A percentile compares a stretch with the other conserved stretches of the same genome.
These are phyloP conservation scores for Phytophthora citricola DNA, from an alignment of 352 stramenopile species.

Conservation along the genomic window DNA sequence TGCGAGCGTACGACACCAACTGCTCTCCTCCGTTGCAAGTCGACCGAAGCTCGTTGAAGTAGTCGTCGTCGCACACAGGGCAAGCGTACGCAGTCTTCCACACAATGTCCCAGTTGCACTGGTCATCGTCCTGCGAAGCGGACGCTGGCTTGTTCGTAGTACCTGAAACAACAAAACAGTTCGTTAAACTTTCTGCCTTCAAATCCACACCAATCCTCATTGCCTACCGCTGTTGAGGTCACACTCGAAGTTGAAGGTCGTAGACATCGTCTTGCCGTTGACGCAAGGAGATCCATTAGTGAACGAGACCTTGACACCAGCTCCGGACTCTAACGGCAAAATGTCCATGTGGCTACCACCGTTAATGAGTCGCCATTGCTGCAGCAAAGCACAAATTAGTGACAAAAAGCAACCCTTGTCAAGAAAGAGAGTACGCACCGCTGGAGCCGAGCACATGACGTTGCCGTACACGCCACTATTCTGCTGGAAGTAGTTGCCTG, in stretches of 20 bases:
- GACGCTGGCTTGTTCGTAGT: conserved; percentile 50
- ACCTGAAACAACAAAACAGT: conserved; percentile 30
- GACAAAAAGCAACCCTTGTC: conserved; percentile 10
- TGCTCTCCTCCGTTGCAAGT: conserved; percentile 66
- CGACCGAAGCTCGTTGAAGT: conserved; percentile 70
- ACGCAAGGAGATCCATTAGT: conserved; percentile 59
- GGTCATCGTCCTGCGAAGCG: conserved; percentile 46
- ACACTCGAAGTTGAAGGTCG: conserved; percentile 73
- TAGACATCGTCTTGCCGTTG: conserved; percentile 54
- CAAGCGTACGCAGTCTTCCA: conserved; percentile 80
- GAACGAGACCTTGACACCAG: conserved; percentile 65
- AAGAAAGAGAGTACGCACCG: conserved; percentile 38
- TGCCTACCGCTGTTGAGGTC: conserved; percentile 65
- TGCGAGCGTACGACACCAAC: conserved; percentile 62
- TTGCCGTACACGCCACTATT: conserved; percentile 71
- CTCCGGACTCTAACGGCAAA: conserved; percentile 56
- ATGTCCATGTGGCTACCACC: conserved; percentile 74
- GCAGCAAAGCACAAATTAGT: conserved; percentile 6
- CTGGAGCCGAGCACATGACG: conserved; percentile 73
- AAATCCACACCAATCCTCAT: not conserved
- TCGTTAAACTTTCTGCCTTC: not conserved
- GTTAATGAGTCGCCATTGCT: conserved; percentile 79
- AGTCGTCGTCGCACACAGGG: conserved; percentile 65
- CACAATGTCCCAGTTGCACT: conserved; percentile 63
- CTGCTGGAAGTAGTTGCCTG: conserved; percentile 71